phyloP scores from a whole-genome alignment of 2,329 filamentous ascomycete species.

The Phyllosticta paracitricarpa region DNA sequence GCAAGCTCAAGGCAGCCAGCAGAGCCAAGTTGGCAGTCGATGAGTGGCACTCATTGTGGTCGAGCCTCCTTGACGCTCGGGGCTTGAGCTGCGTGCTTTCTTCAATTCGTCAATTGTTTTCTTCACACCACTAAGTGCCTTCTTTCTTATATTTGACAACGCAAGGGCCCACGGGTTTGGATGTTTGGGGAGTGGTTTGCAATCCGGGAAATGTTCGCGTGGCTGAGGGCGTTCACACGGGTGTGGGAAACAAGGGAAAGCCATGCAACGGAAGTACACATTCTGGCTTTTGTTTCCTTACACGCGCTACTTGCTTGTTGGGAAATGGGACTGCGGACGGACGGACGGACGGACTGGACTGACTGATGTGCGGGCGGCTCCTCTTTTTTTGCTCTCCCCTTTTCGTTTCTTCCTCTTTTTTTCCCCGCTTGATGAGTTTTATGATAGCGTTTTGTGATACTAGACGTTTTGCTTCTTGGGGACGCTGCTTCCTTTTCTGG shows the following conservation, averaged over 20 bases:
- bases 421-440: background rate
- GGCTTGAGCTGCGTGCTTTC: background rate
- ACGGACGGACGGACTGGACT: background rate
- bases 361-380: background rate
- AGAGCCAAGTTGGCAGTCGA: background rate
- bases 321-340: no score
- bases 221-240: no score
- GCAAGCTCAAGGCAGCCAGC: background rate
- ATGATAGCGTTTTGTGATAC: background rate
- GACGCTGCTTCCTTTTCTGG: background rate
- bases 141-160: no score
- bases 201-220: no score
- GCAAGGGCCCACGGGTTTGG: no score
- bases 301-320: no score
- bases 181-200: no score
- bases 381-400: background rate
- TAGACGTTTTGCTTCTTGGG: background rate
- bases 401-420: background rate
- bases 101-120: background rate
- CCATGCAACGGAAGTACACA: no score
- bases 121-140: background rate
- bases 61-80: background rate
- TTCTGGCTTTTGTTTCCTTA: no score
- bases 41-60: background rate
- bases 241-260: no score